Base-by-base conservation (phyloP, 1,284 basidiomycete genomes). In the Phaffia rhodozyma region DNA sequence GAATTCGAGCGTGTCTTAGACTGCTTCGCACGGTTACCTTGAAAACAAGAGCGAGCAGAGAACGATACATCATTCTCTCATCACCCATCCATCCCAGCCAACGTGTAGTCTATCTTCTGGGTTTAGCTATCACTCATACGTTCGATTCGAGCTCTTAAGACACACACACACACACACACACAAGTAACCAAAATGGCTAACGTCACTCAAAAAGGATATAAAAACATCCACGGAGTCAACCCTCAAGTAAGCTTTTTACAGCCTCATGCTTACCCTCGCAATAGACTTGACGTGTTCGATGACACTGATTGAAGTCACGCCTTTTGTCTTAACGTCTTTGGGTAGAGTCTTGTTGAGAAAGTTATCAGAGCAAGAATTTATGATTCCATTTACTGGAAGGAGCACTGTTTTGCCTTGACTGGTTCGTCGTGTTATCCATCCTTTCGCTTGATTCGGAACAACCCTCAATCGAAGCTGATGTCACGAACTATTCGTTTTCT, bases 351-450 rank as follows among this genome's bases (percentile, higher is more conserved):
- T 73, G 87, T 99, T 56, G 96, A 98, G 80, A 96, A 92, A 62
- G 88, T 97, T 67, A 92, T 98, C 69, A 85, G 96, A 56, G 88
- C 87, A 71, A 85, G 96, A 65, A 97, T 99, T 67, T 98, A 97
- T 79, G 94, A 97, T 75, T 89, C 89, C 0, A 77, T 82, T 21
- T 99, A 85, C 76, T 99, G 96, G 96, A 98, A 97, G 76, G 91
- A 97, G 72, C 89, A 92, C 66, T 94, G 91, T 72, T 94, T 94
- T 73, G 91, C 91, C 25, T 78, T 94, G 55, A 92, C 87, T 66
- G 89, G 91, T 89, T 61, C 55, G 79, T 72, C 34, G 21, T 20
- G 16, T 43, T 52, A 50, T 48, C 34, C 23, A 56, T 34, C 23
- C 27, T 62, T 11, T 54, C 50, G 48, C 49, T 49, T 52, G 18